These are phyloP conservation scores for Alopecurus myosuroides DNA, from an alignment of 176 grass and related monocot genomes.

Conservation along the genomic window DNA sequence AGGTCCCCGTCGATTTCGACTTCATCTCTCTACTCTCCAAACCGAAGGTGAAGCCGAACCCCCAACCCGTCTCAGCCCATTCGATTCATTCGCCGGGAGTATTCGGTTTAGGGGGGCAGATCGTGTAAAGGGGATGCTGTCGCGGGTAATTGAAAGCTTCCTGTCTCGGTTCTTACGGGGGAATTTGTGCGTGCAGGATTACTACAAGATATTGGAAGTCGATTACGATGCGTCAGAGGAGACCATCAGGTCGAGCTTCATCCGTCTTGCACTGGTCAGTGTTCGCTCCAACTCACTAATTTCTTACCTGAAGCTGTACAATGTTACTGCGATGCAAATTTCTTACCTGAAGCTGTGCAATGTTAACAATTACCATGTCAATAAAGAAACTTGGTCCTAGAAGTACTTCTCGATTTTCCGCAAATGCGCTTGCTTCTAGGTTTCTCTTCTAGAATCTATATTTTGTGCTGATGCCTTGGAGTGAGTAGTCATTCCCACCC, in stretches of 20 bases:
- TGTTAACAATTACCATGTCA: not conserved
- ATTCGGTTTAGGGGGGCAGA: not conserved
- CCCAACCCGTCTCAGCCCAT: not conserved
- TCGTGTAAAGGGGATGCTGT: not conserved
- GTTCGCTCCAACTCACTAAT: not conserved
- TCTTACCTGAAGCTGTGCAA: not conserved
- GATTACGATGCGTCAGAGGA: conserved; percentile 83
- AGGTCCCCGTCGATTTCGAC: conserved; percentile 79
- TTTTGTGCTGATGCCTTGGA: not conserved
- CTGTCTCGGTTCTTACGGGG: not conserved
- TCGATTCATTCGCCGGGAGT: not conserved
- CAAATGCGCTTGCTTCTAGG: not conserved
- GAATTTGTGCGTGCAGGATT: conserved; percentile 64
- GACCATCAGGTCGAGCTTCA: conserved; percentile 90
- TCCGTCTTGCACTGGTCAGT: conserved; percentile 87
- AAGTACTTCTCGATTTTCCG: not conserved
- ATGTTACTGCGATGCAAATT: not conserved
- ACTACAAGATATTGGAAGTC: conserved; percentile 95
- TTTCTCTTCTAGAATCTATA: not conserved
- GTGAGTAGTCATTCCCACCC: not conserved
- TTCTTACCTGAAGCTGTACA: not conserved
- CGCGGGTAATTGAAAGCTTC: not conserved
- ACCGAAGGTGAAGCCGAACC: conserved; percentile 46
- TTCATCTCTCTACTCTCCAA: conserved; percentile 53
- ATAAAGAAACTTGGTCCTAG: not conserved